phyloP scores from a whole-genome alignment of 148 eudicot genomes.

The Agrostemma githago region DNA sequence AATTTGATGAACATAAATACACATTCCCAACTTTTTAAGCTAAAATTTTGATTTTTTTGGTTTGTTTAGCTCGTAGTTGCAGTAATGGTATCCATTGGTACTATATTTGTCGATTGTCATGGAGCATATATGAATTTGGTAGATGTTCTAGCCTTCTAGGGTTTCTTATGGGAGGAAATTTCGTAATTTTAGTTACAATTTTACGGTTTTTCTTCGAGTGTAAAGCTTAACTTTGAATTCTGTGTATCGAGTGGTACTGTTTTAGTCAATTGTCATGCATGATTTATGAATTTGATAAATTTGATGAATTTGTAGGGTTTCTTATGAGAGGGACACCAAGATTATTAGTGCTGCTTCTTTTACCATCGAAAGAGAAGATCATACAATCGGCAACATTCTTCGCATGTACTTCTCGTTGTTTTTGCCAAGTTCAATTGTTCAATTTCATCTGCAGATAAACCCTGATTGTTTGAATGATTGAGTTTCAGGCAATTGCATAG shows the following conservation, averaged over 20 bases:
- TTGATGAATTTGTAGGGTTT: constrained; percentile 47
- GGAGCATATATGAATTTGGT: too few relatives aligned
- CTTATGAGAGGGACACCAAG: constrained; percentile 94
- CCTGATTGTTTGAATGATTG: neutral
- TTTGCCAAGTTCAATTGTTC: neutral
- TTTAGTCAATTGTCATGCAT: neutral
- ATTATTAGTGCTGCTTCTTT: constrained; percentile 95
- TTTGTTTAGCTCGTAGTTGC: too few relatives aligned
- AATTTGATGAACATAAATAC: too few relatives aligned
- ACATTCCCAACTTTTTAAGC: too few relatives aligned
- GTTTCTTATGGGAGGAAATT: too few relatives aligned
- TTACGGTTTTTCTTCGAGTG: too few relatives aligned
- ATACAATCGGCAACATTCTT: constrained; percentile 88
- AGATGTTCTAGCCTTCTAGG: too few relatives aligned
- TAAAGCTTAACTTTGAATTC: too few relatives aligned
- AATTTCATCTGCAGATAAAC: neutral
- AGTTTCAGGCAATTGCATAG: constrained; percentile 80
- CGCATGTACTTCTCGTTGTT: constrained; percentile 50
- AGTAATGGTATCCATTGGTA: too few relatives aligned
- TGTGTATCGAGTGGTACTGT: neutral
- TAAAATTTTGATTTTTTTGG: too few relatives aligned
- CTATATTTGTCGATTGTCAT: too few relatives aligned
- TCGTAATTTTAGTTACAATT: too few relatives aligned
- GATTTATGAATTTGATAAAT: neutral
- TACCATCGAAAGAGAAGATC: constrained; percentile 91